These are phyloP conservation scores for Penicillium brasilianum DNA, from an alignment of 2,329 filamentous ascomycete species.

Conservation along the genomic window DNA sequence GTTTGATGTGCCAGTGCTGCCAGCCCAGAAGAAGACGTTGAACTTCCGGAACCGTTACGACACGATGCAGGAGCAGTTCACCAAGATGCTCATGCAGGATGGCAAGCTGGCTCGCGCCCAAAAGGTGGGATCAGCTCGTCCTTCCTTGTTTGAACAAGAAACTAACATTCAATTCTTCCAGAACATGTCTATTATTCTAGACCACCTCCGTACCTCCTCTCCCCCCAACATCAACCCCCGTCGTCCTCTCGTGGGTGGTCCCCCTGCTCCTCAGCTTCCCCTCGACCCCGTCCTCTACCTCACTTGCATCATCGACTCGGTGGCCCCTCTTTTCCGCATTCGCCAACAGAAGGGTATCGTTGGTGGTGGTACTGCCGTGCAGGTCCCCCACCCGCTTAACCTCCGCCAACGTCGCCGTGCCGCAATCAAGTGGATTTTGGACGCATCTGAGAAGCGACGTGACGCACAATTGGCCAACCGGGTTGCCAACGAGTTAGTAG, in stretches of 20 bases:
- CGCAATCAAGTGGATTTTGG: constrained; percentile 88
- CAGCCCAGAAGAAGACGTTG: constrained; percentile 63
- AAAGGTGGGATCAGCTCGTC: constrained; percentile 61
- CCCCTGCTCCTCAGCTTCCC: constrained; percentile 78
- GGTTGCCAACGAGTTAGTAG: constrained; percentile 83
- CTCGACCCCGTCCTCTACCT: constrained; percentile 90
- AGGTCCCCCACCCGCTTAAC: constrained; percentile 78
- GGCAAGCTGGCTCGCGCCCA: constrained; percentile 92
- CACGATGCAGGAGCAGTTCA: constrained; percentile 82
- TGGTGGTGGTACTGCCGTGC: constrained; percentile 83
- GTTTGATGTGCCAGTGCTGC: constrained; percentile 73
- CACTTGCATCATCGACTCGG: constrained; percentile 86
- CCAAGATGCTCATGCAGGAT: constrained; percentile 86
- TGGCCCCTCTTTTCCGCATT: constrained; percentile 85
- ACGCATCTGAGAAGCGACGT: constrained; percentile 77
- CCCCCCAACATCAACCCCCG: constrained; percentile 75
- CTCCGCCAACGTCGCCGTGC: constrained; percentile 75
- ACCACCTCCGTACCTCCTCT: constrained; percentile 79
- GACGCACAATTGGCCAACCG: constrained; percentile 75
- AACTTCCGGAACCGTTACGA: constrained; percentile 84
- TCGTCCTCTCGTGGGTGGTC: constrained; percentile 66
- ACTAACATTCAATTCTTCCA: constrained; percentile 44
- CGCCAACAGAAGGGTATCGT: constrained; percentile 75
- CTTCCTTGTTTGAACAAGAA: neutral
- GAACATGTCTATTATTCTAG: constrained; percentile 86